Evolutionary conservation across 1,284 basidiomycete species (phyloP).

Genomic region (Apiotrichum akiyoshidainum): DNA sequence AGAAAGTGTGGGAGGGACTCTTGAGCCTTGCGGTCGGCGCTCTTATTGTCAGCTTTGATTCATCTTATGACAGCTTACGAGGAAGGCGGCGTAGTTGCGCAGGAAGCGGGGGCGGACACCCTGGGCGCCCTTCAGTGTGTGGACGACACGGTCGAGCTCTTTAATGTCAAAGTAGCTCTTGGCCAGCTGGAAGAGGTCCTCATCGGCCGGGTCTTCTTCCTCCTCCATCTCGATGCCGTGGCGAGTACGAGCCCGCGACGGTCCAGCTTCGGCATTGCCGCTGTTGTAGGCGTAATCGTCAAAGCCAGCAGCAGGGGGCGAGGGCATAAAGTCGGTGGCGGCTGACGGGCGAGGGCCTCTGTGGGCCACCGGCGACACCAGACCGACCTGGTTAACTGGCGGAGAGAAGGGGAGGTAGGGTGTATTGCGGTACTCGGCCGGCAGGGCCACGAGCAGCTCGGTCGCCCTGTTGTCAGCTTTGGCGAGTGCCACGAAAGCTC

Average conservation of each 20-base stretch:
- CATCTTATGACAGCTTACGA: slow-evolving; percentile 61
- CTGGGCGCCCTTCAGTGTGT: slow-evolving; percentile 61
- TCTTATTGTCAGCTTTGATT: slow-evolving; percentile 34
- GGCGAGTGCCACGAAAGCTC: slow-evolving; percentile 4
- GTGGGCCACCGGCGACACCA: slow-evolving; percentile 22
- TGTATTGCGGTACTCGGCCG: slow-evolving; percentile 34
- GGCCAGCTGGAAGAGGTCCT: slow-evolving; percentile 63
- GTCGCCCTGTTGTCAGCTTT: slow-evolving; percentile 42
- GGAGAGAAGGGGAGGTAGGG: slow-evolving; percentile 46
- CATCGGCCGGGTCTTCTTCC: slow-evolving; percentile 62
- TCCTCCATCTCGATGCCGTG: slow-evolving; percentile 54
- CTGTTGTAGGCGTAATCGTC: slow-evolving; percentile 4
- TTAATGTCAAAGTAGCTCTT: slow-evolving; percentile 72
- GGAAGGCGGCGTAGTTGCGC: slow-evolving; percentile 72
- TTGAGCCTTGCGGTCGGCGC: slow-evolving; percentile 50
- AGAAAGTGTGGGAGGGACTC: slow-evolving; percentile 50
- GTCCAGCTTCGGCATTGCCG: slow-evolving; percentile 29
- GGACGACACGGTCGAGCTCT: slow-evolving; percentile 73
- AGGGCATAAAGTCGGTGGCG: slow-evolving; percentile 24
- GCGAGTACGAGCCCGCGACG: slow-evolving; percentile 27
- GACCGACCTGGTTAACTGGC: slow-evolving; percentile 28
- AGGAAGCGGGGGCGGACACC: slow-evolving; percentile 75
- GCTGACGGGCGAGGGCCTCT: slow-evolving; percentile 27
- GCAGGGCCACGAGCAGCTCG: slow-evolving; percentile 47
- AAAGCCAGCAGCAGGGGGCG: slow-evolving; percentile 29